Evolutionary conservation across 192 early-diverging fungal genomes (phyloP).

Genomic region (Lobulomyces angularis): DNA sequence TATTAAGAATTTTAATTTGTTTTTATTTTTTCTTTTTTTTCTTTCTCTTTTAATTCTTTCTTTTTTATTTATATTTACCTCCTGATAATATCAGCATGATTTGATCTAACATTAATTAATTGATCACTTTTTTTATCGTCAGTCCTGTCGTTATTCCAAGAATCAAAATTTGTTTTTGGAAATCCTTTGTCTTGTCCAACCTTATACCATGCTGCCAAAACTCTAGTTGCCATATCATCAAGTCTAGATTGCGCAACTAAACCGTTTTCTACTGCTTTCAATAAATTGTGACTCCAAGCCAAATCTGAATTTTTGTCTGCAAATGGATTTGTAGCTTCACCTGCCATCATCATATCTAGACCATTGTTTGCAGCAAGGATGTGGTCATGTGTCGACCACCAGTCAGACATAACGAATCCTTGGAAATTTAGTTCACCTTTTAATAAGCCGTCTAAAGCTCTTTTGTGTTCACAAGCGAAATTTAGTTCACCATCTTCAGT

Average conservation of each 20-base stretch:
- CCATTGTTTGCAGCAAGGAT: conserved; percentile 18
- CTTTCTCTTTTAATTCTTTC: too few relatives aligned
- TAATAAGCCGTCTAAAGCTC: conserved; percentile 27
- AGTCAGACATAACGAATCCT: conserved; percentile 54
- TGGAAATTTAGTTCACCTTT: conserved; percentile 42
- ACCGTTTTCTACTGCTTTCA: conserved; percentile 11
- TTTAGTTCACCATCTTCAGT: conserved; percentile 35
- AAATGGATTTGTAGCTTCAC: conserved; percentile 3
- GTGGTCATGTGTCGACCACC: conserved; percentile 28
- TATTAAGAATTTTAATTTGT: too few relatives aligned
- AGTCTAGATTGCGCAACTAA: conserved; percentile 15
- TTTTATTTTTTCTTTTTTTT: too few relatives aligned
- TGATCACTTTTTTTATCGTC: conserved; percentile 28
- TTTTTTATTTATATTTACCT: too few relatives aligned
- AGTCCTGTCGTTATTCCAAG: conserved; percentile 12
- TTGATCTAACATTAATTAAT: conserved; percentile 21
- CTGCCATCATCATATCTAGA: conserved; percentile 53
- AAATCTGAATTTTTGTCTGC: conserved; percentile 1
- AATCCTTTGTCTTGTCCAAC: conserved; percentile 25
- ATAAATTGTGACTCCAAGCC: conserved; percentile 23
- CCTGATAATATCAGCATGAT: too few relatives aligned
- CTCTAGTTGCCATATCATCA: conserved; percentile 37
- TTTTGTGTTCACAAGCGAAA: conserved; percentile 36
- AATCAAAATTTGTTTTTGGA: conserved; percentile 26
- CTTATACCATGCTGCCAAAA: conserved; percentile 28